These are phyloP conservation scores for Phialemonium atrogriseum DNA, from an alignment of 2,329 filamentous ascomycete species.

Conservation along the genomic window DNA sequence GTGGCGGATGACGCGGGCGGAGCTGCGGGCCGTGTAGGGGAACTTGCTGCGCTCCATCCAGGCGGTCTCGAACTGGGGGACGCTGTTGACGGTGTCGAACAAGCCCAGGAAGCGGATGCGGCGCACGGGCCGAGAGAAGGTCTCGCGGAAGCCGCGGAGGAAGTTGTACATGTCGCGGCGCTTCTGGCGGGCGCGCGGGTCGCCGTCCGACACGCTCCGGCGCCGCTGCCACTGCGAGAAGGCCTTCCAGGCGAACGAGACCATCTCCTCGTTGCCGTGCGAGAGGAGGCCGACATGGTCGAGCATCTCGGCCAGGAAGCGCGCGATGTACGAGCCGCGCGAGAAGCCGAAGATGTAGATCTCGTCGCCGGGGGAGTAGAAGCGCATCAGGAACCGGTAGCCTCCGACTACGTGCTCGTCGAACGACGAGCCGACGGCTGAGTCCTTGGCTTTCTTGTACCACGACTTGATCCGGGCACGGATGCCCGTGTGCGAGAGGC, in stretches of 20 bases:
- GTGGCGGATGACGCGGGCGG: slow-evolving; percentile 55
- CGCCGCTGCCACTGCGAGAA: slow-evolving; percentile 67
- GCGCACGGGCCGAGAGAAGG: slow-evolving; percentile 67
- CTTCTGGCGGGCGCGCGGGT: slow-evolving; percentile 29
- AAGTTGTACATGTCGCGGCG: slow-evolving; percentile 61
- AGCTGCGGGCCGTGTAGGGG: slow-evolving; percentile 54
- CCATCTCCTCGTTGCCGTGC: slow-evolving; percentile 79
- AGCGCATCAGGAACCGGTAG: slow-evolving; percentile 72
- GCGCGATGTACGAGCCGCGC: slow-evolving; percentile 63
- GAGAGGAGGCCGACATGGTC: slow-evolving; percentile 73
- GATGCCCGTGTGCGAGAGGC: slow-evolving; percentile 47
- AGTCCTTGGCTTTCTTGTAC: slow-evolving; percentile 69
- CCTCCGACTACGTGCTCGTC: slow-evolving; percentile 77
- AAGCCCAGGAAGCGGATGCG: slow-evolving; percentile 70
- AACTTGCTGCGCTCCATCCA: slow-evolving; percentile 77
- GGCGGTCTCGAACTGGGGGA: slow-evolving; percentile 65
- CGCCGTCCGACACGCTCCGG: slow-evolving; percentile 26
- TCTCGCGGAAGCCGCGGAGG: slow-evolving; percentile 74
- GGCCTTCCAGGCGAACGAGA: slow-evolving; percentile 75
- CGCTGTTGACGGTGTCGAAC: slow-evolving; percentile 77
- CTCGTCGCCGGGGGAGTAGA: slow-evolving; percentile 55
- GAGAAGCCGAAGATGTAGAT: slow-evolving; percentile 71
- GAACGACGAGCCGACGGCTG: slow-evolving; percentile 71
- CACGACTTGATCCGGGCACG: slow-evolving; percentile 53
- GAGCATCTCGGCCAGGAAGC: slow-evolving; percentile 75